Evolutionary conservation across 1,284 basidiomycete species (phyloP).

Genomic region (Irpex rosettiformis): DNA sequence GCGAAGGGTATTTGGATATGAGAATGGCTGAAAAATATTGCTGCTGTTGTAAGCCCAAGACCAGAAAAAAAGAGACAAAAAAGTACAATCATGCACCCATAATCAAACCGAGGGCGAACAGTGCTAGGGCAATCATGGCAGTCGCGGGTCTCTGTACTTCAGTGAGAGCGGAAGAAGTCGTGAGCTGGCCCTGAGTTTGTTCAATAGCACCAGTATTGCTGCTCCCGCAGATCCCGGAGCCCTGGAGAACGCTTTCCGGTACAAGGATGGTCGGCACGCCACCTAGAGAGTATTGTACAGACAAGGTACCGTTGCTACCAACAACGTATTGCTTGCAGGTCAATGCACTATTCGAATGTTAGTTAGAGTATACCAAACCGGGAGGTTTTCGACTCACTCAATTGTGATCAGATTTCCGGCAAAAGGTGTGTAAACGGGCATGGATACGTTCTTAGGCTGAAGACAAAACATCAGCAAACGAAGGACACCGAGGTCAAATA

Average conservation of each 20-base stretch:
- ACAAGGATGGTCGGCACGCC: conserved; percentile 56
- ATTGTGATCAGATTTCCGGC: conserved; percentile 40
- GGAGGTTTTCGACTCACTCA: conserved; percentile 41
- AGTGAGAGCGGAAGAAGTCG: conserved; percentile 13
- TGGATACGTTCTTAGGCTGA: conserved; percentile 53
- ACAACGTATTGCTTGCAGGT: conserved; percentile 64
- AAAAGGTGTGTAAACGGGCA: conserved; percentile 55
- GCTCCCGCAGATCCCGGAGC: conserved; percentile 37
- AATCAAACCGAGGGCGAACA: background rate
- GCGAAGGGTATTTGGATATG: conserved; percentile 1
- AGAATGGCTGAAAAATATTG: background rate
- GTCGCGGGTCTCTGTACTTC: conserved; percentile 6
- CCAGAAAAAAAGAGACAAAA: conserved; percentile 9
- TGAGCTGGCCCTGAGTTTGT: conserved; percentile 14
- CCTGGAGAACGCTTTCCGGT: conserved; percentile 35
- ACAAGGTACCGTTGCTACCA: conserved; percentile 55
- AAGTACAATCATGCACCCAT: background rate
- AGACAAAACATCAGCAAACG: conserved; percentile 3
- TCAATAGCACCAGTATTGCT: background rate
- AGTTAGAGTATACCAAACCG: background rate
- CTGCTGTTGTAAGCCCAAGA: conserved; percentile 13
- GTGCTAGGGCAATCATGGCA: background rate
- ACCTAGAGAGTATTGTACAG: conserved; percentile 56
- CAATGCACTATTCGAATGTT: conserved; percentile 40
- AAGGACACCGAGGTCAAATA: background rate